Evolutionary conservation across 306 rosid species (phyloP).

Genomic region (Acacia confusa): DNA sequence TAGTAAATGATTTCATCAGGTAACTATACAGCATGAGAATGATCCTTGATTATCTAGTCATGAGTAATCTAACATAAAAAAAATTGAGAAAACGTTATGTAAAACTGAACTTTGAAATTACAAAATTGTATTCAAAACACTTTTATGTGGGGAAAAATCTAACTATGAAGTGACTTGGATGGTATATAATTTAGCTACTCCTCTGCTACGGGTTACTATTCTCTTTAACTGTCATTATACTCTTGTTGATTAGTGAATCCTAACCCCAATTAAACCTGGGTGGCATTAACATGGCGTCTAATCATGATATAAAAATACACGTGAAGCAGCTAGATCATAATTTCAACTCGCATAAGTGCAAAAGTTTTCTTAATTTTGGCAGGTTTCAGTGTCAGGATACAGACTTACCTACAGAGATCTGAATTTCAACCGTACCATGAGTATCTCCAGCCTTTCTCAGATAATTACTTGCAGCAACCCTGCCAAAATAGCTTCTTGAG

Average conservation of each 20-base stretch:
- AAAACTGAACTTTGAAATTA: background rate
- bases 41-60: background rate
- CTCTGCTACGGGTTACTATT: background rate
- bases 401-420: slow-evolving; percentile 71
- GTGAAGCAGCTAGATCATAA: background rate
- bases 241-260: background rate
- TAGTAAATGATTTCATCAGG: background rate
- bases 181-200: background rate
- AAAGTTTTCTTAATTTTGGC: background rate
- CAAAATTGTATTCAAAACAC: background rate
- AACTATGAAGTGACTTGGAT: background rate
- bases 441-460: slow-evolving; percentile 82
- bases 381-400: background rate
- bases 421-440: slow-evolving; percentile 74
- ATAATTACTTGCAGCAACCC: slow-evolving; percentile 72
- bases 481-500: slow-evolving; percentile 38
- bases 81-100: background rate
- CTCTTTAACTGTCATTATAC: background rate
- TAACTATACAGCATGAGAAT: background rate
- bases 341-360: background rate
- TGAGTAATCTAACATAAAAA: background rate
- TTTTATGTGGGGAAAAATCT: background rate
- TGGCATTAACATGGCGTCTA: background rate
- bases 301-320: background rate
- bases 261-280: background rate